Evolutionary conservation across 768 basidiomycete species (phyloP), one percentile per base, ranked within the genome.

Genomic region (Leccinum barrowsii): DNA sequence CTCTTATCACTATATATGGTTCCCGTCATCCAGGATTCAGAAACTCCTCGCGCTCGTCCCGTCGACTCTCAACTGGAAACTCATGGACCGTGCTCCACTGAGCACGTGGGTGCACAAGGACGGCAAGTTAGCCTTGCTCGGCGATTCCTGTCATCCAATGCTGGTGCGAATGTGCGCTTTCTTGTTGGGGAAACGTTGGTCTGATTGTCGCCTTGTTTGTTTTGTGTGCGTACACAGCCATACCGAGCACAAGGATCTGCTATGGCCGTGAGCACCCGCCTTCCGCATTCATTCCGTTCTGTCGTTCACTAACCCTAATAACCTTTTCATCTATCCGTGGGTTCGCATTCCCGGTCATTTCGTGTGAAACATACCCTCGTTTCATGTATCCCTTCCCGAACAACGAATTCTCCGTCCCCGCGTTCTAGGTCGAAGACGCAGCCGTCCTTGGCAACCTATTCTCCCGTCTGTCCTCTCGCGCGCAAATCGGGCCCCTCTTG

Each of bases 61-160:
- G 1, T 74, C 75, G 5, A 78, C 80, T 0, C 66, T 82, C 57
- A 75, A 75, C 40, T 82, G 78, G 75, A 77, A 75, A 49, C 66
- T 85, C 54, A 75, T 81, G 69, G 81, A 82, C 59, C 77, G 80
- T 15, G 67, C 65, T 4, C 81, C 82, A 21, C 67, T 85, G 52
- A 67, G 71, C 0, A 78, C 75, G 0, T 84, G 82, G 83, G 59
- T 83, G 7, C 80, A 84, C 66, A 61, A 62, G 35, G 68, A 70
- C 17, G 77, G 76, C 3, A 77, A 69, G 24, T 71, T 84, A 2
- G 76, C 70, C 4, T 66, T 85, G 15, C 70, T 85, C 0, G 83
- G 83, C 2, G 84, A 85, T 62, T 76, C 82, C 0, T 82, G 82
- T 50, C 84, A 85, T 65, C 79, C 84, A 2, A 84, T 84, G 80